Evolutionary conservation across 108 stramenopile species (phyloP), one percentile per base, ranked within the genome.

Genomic region (Nitzschia sp.): DNA sequence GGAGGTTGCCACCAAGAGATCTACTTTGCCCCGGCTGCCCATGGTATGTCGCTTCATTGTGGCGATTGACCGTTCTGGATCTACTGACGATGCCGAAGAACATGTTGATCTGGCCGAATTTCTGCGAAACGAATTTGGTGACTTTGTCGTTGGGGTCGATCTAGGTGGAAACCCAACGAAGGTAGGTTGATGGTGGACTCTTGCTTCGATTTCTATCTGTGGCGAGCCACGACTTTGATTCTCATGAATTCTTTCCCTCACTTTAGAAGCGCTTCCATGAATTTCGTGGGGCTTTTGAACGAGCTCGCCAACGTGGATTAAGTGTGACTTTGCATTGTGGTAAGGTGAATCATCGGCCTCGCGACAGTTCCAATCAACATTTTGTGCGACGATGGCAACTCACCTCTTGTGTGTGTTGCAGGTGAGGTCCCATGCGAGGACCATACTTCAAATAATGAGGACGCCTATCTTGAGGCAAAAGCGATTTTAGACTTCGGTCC

Each of bases 81-180:
- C 80, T 19, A 53, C 75, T 3, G 52, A 65, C 2, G 73, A 80
- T 26, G 87, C 74, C 11, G 48, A 63, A 41, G 85, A 89, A 63
- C 78, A 85, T 50, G 68, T 80, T n/a, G 54, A 79, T 33, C 58
- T 95, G 50, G 88, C 89, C 3, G 63, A 80, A 15, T 69, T 85
- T 28, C 63, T 89, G 19, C 28, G 29, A 19, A 38, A 68, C 23
- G 66, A 66, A 17, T 58, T 63, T 38, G 45, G 48, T 32, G 48
- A 50, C 52, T 58, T 69, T 27, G 69, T 97, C 16, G 90, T 96
- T 11, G 96, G 94, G 34, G 76, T 97, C 2, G 96, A 97, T 64
- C 72, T 97, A n/a, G 89, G 93, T 44, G 96, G 94, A 8, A 96
- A 96, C 64, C 96, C 96, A n/a, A 61, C 66, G 68, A 75, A 58